These are phyloP conservation scores for Pholiota adiposa DNA, from an alignment of 1,284 basidiomycete genomes.

Conservation along the genomic window DNA sequence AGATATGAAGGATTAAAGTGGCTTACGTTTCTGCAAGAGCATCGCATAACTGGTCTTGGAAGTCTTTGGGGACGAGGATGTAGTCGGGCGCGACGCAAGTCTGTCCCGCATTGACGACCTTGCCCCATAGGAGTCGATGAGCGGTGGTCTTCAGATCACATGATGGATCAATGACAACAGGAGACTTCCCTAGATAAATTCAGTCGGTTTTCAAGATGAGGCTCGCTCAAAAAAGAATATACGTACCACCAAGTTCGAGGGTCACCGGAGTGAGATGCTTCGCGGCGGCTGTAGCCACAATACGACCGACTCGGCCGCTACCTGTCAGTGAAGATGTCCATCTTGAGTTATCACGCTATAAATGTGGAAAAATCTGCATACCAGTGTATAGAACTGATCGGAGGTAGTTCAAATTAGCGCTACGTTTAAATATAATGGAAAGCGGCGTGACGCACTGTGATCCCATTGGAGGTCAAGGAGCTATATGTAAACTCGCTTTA, in stretches of 20 bases:
- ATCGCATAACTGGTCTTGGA: conserved; percentile 65
- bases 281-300: conserved; percentile 84
- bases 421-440: not conserved
- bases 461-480: conserved; percentile 88
- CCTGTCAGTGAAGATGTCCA: conserved; percentile 38
- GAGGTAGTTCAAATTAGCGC: too few species aligned
- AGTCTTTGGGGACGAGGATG: conserved; percentile 67
- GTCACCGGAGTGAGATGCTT: conserved; percentile 86
- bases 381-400: too few species aligned
- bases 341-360: too few species aligned
- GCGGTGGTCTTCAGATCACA: conserved; percentile 64
- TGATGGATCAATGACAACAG: conserved; percentile 77
- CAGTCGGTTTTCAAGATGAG: conserved; percentile 36
- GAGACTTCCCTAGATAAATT: conserved; percentile 70
- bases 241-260: conserved; percentile 59
- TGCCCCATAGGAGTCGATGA: conserved; percentile 80
- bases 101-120: conserved; percentile 77
- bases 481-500: conserved; percentile 30
- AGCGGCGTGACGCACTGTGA: conserved; percentile 63
- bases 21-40: conserved; percentile 66
- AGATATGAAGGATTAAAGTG: not conserved
- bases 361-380: too few species aligned
- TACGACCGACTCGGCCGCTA: conserved; percentile 75
- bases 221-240: conserved; percentile 24
- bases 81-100: conserved; percentile 83